Conservation (phyloP, 2,329 filamentous ascomycete genomes). For the Cryphonectria naterciae region DNA sequence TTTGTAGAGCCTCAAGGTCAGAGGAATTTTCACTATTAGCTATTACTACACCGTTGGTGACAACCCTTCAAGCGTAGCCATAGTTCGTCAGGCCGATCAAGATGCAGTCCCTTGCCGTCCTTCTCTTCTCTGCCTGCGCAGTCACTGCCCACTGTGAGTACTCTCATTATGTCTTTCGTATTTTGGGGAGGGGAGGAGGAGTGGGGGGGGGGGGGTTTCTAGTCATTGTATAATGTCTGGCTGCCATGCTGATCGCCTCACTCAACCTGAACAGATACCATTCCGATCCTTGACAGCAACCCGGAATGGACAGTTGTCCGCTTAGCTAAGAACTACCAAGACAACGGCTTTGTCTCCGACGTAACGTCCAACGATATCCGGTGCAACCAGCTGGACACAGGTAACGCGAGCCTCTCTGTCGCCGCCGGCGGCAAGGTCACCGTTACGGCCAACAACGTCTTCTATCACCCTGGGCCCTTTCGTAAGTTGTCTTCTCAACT, state of each 20-base stretch:
- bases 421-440: slow-evolving; percentile 44
- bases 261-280: slow-evolving; percentile 27
- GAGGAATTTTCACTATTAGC: not conserved
- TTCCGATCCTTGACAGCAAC: slow-evolving; percentile 29
- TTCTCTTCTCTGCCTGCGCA: slow-evolving; percentile 33
- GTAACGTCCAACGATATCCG: slow-evolving; percentile 36
- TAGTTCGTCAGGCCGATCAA: not conserved
- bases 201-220: too few species aligned
- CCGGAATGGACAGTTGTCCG: slow-evolving; percentile 33
- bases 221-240: too few species aligned
- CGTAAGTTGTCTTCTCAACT: slow-evolving; percentile 11
- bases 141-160: slow-evolving; percentile 36
- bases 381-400: slow-evolving; percentile 36
- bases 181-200: too few species aligned
- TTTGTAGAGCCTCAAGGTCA: slow-evolving; percentile 17
- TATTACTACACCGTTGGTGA: not conserved
- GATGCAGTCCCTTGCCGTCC: slow-evolving; percentile 32
- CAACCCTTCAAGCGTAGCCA: not conserved
- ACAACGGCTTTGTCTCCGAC: slow-evolving; percentile 35
- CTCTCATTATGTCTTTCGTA: too few species aligned
- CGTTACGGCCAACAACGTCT: slow-evolving; percentile 43
- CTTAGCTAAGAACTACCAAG: slow-evolving; percentile 33
- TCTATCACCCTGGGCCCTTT: slow-evolving; percentile 45
- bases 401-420: slow-evolving; percentile 36
- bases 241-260: not conserved